Percentiles rank a stretch among this genome's conserved stretches.
Evolutionary conservation across 2,329 filamentous ascomycete genomes (phyloP).

Genomic region (Cladosporium sp.): DNA sequence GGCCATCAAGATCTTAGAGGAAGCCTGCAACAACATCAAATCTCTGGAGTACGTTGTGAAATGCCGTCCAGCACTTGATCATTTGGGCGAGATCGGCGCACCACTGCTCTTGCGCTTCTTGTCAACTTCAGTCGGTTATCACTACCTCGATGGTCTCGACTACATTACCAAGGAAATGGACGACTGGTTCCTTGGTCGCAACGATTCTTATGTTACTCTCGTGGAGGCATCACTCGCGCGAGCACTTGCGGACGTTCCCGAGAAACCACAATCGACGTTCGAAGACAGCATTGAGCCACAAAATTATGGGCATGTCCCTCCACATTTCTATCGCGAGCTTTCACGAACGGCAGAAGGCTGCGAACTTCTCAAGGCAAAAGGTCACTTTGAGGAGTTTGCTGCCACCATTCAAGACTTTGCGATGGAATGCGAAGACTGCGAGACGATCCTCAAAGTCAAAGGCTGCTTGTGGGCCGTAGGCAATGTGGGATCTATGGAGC

Average conservation of each 20-base stretch:
- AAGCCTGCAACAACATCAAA: slow-evolving; percentile 88
- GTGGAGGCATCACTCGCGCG: slow-evolving; percentile 94
- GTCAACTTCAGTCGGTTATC: slow-evolving; percentile 93
- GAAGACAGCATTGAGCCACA: slow-evolving; percentile 45
- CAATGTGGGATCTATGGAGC: slow-evolving; percentile 96
- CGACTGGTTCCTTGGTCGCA: slow-evolving; percentile 96
- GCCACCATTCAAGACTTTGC: slow-evolving; percentile 83
- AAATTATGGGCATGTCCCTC: slow-evolving; percentile 67
- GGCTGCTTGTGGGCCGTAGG: slow-evolving; percentile 96
- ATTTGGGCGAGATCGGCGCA: slow-evolving; percentile 93
- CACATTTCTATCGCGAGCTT: slow-evolving; percentile 94
- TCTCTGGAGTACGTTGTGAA: slow-evolving; percentile 95
- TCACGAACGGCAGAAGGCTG: slow-evolving; percentile 92
- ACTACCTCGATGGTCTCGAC: slow-evolving; percentile 93
- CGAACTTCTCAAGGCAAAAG: slow-evolving; percentile 81
- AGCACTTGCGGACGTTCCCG: slow-evolving; percentile 63
- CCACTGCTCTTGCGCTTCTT: slow-evolving; percentile 87
- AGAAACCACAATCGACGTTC: slow-evolving; percentile 45
- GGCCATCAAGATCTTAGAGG: slow-evolving; percentile 94
- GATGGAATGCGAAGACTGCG: slow-evolving; percentile 77
- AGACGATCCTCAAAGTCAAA: slow-evolving; percentile 89
- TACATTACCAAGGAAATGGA: slow-evolving; percentile 99
- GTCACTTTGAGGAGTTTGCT: slow-evolving; percentile 92
- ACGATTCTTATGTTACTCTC: slow-evolving; percentile 90
- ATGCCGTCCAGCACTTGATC: slow-evolving; percentile 88